Evolutionary conservation across 148 eudicot species (phyloP).

Genomic region (Amaranthus cruentus): DNA sequence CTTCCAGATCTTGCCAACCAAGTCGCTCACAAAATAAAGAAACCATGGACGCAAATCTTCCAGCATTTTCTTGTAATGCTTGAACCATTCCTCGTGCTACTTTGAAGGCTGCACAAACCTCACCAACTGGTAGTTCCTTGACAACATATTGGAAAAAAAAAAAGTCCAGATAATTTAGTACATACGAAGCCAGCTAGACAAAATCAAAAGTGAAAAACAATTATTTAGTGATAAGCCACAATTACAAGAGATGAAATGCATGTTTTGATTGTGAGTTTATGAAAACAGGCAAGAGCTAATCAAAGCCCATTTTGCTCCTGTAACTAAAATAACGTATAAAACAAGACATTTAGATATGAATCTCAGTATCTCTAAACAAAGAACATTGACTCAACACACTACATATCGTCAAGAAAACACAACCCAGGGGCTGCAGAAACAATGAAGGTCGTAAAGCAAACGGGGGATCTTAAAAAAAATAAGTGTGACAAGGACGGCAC

Average conservation of each 20-base stretch:
- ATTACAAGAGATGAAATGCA: not conserved
- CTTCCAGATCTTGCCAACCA: conserved; percentile 96
- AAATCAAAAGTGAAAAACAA: not conserved
- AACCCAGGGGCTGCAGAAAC: not conserved
- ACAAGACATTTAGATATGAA: not conserved
- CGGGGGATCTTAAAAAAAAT: not conserved
- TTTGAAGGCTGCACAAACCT: conserved; percentile 90
- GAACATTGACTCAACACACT: not conserved
- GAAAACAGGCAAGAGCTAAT: not conserved
- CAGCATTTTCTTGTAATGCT: conserved; percentile 96
- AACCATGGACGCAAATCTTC: conserved; percentile 98
- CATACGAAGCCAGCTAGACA: conserved; percentile 2
- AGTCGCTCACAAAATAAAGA: conserved; percentile 95
- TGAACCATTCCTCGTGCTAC: conserved; percentile 99
- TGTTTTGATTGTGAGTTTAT: not conserved
- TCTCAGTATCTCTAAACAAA: not conserved
- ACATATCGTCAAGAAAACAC: conserved; percentile 4
- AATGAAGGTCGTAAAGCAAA: not conserved
- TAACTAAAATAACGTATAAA: not conserved
- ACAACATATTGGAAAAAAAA: conserved; percentile 8
- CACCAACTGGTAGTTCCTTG: conserved; percentile 82
- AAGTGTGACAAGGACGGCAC: not conserved
- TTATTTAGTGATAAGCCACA: not conserved
- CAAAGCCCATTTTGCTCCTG: not conserved
- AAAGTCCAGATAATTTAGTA: not conserved